phyloP scores from a whole-genome alignment of 2,329 filamentous ascomycete genomes.

The Penicillium sp. region DNA sequence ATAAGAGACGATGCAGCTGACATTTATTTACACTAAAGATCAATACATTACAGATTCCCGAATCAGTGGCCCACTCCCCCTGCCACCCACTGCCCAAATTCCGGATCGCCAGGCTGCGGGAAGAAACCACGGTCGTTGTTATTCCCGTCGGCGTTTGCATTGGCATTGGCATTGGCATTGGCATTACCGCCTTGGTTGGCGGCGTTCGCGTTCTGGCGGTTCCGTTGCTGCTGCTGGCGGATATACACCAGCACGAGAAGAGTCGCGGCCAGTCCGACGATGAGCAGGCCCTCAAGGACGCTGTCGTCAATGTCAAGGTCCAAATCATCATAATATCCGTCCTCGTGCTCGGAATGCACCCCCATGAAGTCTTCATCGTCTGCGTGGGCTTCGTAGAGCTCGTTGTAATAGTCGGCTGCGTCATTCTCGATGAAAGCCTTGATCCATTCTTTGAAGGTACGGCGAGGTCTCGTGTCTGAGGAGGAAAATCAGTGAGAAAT shows the following conservation, averaged over 20 bases:
- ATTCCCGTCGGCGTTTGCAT: constrained; percentile 28
- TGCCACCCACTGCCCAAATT: constrained; percentile 67
- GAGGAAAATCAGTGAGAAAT: constrained; percentile 18
- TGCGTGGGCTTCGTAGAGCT: constrained; percentile 46
- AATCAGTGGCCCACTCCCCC: constrained; percentile 62
- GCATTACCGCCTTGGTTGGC: constrained; percentile 21
- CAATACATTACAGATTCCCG: constrained; percentile 10
- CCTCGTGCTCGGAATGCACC: constrained; percentile 42
- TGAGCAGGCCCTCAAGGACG: constrained; percentile 79
- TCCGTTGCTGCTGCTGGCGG: constrained; percentile 50
- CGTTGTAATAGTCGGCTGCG: constrained; percentile 65
- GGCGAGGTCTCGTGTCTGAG: constrained; percentile 68
- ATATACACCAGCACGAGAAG: constrained; percentile 82
- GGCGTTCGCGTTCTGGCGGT: constrained; percentile 39
- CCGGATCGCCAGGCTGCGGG: constrained; percentile 66
- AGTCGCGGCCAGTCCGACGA: constrained; percentile 73
- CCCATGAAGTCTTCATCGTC: constrained; percentile 36
- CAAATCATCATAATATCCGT: constrained; percentile 62
- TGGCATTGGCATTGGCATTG: constrained; percentile 27
- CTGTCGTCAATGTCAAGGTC: constrained; percentile 71
- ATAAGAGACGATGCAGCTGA: constrained; percentile 13
- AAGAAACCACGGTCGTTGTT: constrained; percentile 59
- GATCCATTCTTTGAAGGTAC: constrained; percentile 84
- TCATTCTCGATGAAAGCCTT: constrained; percentile 78
- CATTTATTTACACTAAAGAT: constrained; percentile 17